A percentile compares a stretch with the other conserved stretches of the same genome.
phyloP scores from a whole-genome alignment of 1,139 yeast species.

The Pichia sp. region DNA sequence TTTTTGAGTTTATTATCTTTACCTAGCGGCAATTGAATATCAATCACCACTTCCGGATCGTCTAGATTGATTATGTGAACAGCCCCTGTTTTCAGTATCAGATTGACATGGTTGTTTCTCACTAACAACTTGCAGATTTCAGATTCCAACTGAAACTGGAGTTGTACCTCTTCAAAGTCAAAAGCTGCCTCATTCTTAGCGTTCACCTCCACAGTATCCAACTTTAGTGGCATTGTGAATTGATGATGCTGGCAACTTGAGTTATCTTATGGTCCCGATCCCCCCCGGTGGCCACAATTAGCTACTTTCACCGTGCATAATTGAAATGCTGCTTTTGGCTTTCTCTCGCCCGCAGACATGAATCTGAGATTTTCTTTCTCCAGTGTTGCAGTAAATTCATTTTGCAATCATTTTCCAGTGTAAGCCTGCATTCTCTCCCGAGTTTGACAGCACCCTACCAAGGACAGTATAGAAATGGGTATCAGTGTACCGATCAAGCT shows the following conservation, averaged over 20 bases:
- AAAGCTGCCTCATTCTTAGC: conserved; percentile 16
- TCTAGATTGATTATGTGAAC: conserved; percentile 51
- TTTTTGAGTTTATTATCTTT: conserved; percentile 31
- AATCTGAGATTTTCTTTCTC: not conserved
- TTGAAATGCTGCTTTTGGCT: not conserved
- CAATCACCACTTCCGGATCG: conserved; percentile 48
- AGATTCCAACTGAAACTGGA: conserved; percentile 46
- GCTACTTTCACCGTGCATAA: too few species aligned
- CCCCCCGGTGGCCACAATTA: too few species aligned
- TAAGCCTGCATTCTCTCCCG: not conserved
- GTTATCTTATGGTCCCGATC: not conserved
- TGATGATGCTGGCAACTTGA: too few species aligned
- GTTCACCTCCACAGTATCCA: conserved; percentile 20
- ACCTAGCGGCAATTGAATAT: conserved; percentile 29
- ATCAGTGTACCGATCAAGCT: conserved; percentile 74
- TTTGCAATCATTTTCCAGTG: not conserved
- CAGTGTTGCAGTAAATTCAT: not conserved
- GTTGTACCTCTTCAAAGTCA: conserved; percentile 46
- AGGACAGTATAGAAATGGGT: conserved; percentile 1
- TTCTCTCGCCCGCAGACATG: not conserved
- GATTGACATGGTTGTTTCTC: conserved; percentile 43
- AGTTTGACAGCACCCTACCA: not conserved
- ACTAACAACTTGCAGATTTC: conserved; percentile 41
- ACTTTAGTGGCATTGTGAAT: not conserved
- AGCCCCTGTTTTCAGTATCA: conserved; percentile 42